Base-by-base conservation (phyloP, 1,284 basidiomycete genomes). In the Heimioporus punctisporus region DNA sequence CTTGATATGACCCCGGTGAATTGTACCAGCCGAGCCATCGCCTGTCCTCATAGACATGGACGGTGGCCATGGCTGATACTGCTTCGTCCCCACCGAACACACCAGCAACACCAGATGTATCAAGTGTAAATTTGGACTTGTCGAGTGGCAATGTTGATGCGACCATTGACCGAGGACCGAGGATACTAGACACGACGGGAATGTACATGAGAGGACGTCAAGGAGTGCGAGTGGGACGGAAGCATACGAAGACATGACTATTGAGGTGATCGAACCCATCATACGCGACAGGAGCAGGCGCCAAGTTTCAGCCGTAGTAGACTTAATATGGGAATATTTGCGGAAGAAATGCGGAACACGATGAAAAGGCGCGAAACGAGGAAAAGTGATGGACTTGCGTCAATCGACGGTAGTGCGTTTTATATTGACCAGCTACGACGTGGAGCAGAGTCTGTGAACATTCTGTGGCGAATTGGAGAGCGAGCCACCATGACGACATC, bases 11-110 rank as follows among this genome's bases (percentile, higher is more conserved):
- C 12, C 71, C 72, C 8, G 72, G 72, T 5, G 72, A 58, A n/a
- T 74, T 72, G 26, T 72, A 73, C 72, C 71, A 72, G 3, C 71
- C 71, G 14, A 70, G 28, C 64, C 61, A 72, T 14, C 47, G 61
- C 31, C 68, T 70, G 5, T 57, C 58, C 43, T 60, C 53, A 43
- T 64, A 72, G 19, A 74, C 51, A 43, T 74, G 68, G 9, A 72
- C 59, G 1, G 71, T 74, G 0, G 62, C 62, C 68, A 74, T 74
- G 19, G 71, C 69, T 2, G 72, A 64, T 2, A 68, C 58, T 7
- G 72, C 72, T 24, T 73, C 72, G 12, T 8, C 43, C 6, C 72
- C 71, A 24, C 71, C 71, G 31, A 74, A 64, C 25, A 63, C 59
- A 17, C 66, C 66, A 0, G 67, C 67, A 2, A 68, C 66, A 26